phyloP scores from a whole-genome alignment of 495 filamentous ascomycete species.

The Xylaria longipes region DNA sequence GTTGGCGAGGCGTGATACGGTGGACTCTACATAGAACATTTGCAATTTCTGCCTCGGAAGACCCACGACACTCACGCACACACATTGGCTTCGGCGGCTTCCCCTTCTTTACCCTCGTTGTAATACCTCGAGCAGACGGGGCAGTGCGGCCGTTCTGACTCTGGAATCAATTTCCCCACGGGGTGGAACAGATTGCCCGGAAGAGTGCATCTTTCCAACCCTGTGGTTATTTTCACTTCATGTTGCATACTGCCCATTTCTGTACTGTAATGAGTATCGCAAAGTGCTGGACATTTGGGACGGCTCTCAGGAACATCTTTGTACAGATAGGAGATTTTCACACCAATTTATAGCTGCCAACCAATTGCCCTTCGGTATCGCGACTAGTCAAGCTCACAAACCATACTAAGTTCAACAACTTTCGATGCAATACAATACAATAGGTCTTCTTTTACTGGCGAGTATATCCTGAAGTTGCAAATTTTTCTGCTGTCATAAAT shows the following conservation, averaged over 20 bases:
- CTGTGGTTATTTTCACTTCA: slow-evolving; percentile 36
- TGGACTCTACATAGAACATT: slow-evolving; percentile 31
- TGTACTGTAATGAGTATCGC: slow-evolving; percentile 26
- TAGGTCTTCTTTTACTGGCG: not conserved
- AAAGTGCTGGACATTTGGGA: slow-evolving; percentile 49
- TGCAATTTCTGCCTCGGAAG: slow-evolving; percentile 33
- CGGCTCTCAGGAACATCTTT: slow-evolving; percentile 36
- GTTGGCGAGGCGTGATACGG: slow-evolving; percentile 40
- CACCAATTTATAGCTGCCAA: slow-evolving; percentile 41
- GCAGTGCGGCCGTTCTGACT: slow-evolving; percentile 45
- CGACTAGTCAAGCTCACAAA: not conserved
- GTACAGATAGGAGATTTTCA: slow-evolving; percentile 40
- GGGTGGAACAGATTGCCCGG: not conserved
- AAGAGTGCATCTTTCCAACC: slow-evolving; percentile 22
- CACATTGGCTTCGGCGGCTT: slow-evolving; percentile 39
- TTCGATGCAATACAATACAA: not conserved
- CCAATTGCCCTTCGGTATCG: slow-evolving; percentile 22
- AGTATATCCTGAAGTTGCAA: not conserved
- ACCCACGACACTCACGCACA: slow-evolving; percentile 29
- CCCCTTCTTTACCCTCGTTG: slow-evolving; percentile 61
- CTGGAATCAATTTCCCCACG: slow-evolving; percentile 36
- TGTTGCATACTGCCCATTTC: slow-evolving; percentile 12
- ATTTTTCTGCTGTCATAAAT: not conserved
- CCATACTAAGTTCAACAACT: not conserved
- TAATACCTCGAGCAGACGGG: slow-evolving; percentile 54